phyloP scores from a whole-genome alignment of 129 eudicot genomes.

The Saposhnikovia divaricata region DNA sequence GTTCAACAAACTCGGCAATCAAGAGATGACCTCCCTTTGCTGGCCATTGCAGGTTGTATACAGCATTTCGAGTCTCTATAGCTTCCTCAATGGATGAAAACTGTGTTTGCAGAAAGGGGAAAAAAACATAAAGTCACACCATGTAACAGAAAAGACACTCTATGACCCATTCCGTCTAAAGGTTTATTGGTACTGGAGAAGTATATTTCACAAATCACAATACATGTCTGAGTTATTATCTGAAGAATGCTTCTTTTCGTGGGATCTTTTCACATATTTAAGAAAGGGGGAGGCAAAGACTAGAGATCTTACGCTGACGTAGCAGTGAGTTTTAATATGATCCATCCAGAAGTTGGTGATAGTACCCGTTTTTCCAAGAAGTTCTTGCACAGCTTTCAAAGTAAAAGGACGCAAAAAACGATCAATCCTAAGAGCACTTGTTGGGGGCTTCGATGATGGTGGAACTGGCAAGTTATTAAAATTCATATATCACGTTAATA shows the following conservation, averaged over 20 bases:
- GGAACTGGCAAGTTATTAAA: slow-evolving; percentile 48
- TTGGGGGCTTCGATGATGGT: slow-evolving; percentile 54
- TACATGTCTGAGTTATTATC: not conserved
- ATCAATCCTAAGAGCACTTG: slow-evolving; percentile 74
- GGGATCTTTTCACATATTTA: not conserved
- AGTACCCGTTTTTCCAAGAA: slow-evolving; percentile 77
- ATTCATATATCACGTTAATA: not conserved
- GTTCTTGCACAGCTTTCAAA: slow-evolving; percentile 91
- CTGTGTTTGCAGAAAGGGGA: slow-evolving; percentile 28
- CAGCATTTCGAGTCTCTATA: slow-evolving; percentile 69
- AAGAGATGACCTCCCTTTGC: slow-evolving; percentile 76
- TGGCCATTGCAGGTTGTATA: slow-evolving; percentile 97
- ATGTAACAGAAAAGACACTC: not conserved
- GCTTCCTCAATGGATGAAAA: slow-evolving; percentile 87
- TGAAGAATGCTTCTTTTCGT: not conserved
- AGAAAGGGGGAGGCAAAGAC: not conserved
- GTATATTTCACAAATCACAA: not conserved
- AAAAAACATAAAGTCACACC: not conserved
- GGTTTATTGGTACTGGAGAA: not conserved
- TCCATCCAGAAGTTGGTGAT: slow-evolving; percentile 96
- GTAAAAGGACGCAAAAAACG: slow-evolving; percentile 88
- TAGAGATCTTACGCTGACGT: slow-evolving; percentile 52
- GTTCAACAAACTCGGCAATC: slow-evolving; percentile 84
- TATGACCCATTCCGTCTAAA: not conserved
- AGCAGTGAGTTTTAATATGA: slow-evolving; percentile 92